Base-by-base conservation (phyloP, 441 rosid genomes). In the Euphorbia schlechtendalii region DNA sequence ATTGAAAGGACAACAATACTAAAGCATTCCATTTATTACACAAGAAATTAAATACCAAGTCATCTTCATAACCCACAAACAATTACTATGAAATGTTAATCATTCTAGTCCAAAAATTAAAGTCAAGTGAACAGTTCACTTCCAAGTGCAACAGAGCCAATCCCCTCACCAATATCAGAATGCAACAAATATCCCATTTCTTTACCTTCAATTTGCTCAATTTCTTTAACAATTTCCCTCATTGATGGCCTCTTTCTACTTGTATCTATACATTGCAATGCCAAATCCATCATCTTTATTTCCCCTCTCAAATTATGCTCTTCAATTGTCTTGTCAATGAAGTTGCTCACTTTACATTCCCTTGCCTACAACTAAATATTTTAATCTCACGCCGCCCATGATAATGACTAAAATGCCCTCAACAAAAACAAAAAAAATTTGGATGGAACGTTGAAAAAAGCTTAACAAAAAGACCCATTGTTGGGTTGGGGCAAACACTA, bases 41-140 rank as follows among this genome's bases (percentile, higher is more conserved):
- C n/a, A n/a, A n/a, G n/a, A n/a, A n/a, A n/a, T n/a, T n/a, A n/a
- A n/a, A n/a, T n/a, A n/a, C n/a, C n/a, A n/a, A n/a, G n/a, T n/a
- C n/a, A n/a, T n/a, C n/a, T n/a, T n/a, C n/a, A n/a, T n/a, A n/a
- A n/a, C n/a, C n/a, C n/a, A n/a, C n/a, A n/a, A n/a, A n/a, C n/a
- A n/a, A n/a, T n/a, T n/a, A n/a, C n/a, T n/a, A 27, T 1, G 30
- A 27, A 27, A 27, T 27, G 30, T 4, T 27, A 27, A 27, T 27
- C 1, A 1, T 27, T 27, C 30, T 27, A 27, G 4, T 27, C 30
- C 30, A 27, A 27, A 27, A 27, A 27, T 36, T n/a, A 5, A 8
- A 22, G 4, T 78, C 72, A 81, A 43, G 53, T 74, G 63, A 82
- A 82, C 60, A 82, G 80, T 69, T 79, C 83, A 60, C 83, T 82